phyloP scores from a whole-genome alignment of 192 early-diverging fungal species.

The Lobulomyces angularis region DNA sequence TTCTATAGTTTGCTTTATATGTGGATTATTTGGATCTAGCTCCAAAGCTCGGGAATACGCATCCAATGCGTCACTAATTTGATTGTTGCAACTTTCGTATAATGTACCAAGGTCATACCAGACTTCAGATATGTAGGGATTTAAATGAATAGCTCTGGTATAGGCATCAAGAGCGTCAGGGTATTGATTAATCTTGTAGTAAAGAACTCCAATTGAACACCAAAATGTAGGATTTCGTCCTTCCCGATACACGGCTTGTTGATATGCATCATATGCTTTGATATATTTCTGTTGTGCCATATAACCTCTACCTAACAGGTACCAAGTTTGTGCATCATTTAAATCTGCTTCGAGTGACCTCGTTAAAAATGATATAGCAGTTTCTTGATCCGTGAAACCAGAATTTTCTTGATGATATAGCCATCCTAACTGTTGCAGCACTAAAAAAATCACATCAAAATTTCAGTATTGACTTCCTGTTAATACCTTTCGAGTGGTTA shows the following conservation, averaged over 20 bases:
- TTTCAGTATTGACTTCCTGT: too few species aligned
- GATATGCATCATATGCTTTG: constrained; percentile 94
- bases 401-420: constrained; percentile 85
- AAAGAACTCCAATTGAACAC: constrained; percentile 97
- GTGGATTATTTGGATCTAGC: constrained; percentile 76
- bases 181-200: constrained; percentile 93
- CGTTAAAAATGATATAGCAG: constrained; percentile 68
- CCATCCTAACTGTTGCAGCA: constrained; percentile 91
- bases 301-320: constrained; percentile 88
- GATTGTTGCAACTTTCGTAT: constrained; percentile 96
- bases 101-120: constrained; percentile 96
- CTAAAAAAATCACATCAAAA: too few species aligned
- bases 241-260: constrained; percentile 91
- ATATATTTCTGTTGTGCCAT: constrained; percentile 91
- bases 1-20: constrained; percentile 66
- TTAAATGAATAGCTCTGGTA: constrained; percentile 82
- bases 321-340: constrained; percentile 86
- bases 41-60: constrained; percentile 89
- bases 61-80: constrained; percentile 90
- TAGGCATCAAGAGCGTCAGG: constrained; percentile 95
- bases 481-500: constrained; percentile 84
- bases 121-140: constrained; percentile 89
- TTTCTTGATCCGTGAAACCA: constrained; percentile 69
- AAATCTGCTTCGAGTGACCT: constrained; percentile 75
- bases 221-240: constrained; percentile 90